Evolutionary conservation across 495 filamentous ascomycete genomes (phyloP).

Genomic region (Pyronema domesticum): DNA sequence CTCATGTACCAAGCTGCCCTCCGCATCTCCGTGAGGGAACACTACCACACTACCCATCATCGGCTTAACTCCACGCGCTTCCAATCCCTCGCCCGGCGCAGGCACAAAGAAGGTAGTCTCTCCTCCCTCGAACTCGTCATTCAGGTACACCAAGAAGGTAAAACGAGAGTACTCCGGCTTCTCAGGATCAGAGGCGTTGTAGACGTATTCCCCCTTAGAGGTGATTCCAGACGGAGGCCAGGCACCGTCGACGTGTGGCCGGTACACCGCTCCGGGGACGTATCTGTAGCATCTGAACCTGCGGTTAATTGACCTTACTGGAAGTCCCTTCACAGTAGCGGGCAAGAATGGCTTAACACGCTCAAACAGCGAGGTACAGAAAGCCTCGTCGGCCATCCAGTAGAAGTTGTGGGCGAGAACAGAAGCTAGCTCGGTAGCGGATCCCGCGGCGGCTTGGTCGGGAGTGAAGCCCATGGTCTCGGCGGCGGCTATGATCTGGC

Average conservation of each 20-base stretch:
- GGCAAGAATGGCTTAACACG: constrained; percentile 29
- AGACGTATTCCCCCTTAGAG: too few species aligned
- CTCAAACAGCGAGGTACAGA: constrained; percentile 29
- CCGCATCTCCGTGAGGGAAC: constrained; percentile 5
- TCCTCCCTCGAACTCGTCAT: constrained; percentile 35
- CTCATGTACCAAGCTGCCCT: too few species aligned
- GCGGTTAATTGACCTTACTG: constrained; percentile 30
- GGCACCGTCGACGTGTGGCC: too few species aligned
- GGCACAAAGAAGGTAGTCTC: constrained; percentile 36
- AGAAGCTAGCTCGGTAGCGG: constrained; percentile 29
- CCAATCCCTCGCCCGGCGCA: constrained; percentile 30
- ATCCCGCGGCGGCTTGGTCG: constrained; percentile 29
- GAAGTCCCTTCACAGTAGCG: constrained; percentile 23
- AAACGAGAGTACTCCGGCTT: too few species aligned
- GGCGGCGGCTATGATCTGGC: constrained; percentile 30
- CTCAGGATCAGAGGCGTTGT: too few species aligned
- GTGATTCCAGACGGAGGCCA: too few species aligned
- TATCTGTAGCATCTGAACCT: constrained; percentile 23
- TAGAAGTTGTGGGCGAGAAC: constrained; percentile 36
- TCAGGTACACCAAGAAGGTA: constrained; percentile 26
- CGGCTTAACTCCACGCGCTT: constrained; percentile 33
- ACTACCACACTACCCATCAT: constrained; percentile 31
- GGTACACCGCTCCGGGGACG: too few species aligned
- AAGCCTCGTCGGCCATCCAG: constrained; percentile 31
- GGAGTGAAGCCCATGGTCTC: constrained; percentile 31